These are phyloP conservation scores for thale cress (Arabidopsis thaliana) DNA, from an alignment of 345 rosid genomes.

Conservation along the genomic window DNA sequence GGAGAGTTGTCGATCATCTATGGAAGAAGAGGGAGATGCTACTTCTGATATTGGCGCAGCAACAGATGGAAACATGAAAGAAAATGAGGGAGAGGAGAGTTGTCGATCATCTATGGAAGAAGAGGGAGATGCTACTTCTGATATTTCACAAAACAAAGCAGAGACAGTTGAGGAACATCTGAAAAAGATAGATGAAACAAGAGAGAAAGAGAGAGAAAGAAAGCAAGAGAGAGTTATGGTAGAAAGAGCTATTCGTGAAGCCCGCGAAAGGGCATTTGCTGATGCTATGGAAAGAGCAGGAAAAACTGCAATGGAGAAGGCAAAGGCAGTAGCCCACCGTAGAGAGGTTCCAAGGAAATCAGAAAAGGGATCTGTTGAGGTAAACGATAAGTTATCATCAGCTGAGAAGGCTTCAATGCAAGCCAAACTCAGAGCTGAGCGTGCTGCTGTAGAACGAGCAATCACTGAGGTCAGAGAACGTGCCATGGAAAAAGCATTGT, in stretches of 20 bases:
- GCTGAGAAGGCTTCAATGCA: slow-evolving; percentile 56
- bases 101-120: slow-evolving; percentile 47
- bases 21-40: slow-evolving; percentile 51
- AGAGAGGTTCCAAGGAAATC: slow-evolving; percentile 61
- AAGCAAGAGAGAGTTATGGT: slow-evolving; percentile 82
- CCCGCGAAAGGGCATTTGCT: slow-evolving; percentile 90
- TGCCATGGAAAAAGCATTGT: slow-evolving; percentile 83
- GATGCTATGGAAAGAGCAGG: slow-evolving; percentile 87
- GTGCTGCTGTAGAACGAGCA: slow-evolving; percentile 96
- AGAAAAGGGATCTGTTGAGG: slow-evolving; percentile 58
- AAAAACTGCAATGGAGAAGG: slow-evolving; percentile 76
- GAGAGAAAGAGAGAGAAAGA: slow-evolving; percentile 58
- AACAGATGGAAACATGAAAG: slow-evolving; percentile 39
- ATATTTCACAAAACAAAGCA: slow-evolving; percentile 49
- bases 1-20: slow-evolving; percentile 44
- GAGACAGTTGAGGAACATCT: slow-evolving; percentile 47
- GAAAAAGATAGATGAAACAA: slow-evolving; percentile 58
- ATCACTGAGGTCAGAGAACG: slow-evolving; percentile 93
- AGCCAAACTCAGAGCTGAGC: slow-evolving; percentile 80
- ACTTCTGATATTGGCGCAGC: slow-evolving; percentile 27
- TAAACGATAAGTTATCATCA: slow-evolving; percentile 51
- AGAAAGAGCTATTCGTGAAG: slow-evolving; percentile 93
- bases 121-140: slow-evolving; percentile 51
- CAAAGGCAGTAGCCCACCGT: slow-evolving; percentile 63
- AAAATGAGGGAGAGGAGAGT: slow-evolving; percentile 48